Conservation (phyloP, 169 alveolate species). For the Besnoitia besnoiti region DNA sequence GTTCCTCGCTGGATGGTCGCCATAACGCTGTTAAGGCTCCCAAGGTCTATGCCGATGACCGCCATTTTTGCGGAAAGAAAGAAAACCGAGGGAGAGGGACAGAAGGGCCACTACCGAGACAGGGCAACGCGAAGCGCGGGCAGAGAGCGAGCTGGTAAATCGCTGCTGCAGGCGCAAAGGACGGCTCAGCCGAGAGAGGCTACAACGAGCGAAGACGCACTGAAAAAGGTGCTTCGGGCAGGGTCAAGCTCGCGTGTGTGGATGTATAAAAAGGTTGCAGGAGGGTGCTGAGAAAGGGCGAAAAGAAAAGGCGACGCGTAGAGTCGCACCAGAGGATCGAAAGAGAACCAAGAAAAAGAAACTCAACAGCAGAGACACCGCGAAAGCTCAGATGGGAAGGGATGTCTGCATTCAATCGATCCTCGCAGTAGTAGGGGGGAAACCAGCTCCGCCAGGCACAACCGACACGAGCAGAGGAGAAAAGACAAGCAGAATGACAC, state of each 20-base stretch:
- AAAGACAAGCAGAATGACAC: not conserved
- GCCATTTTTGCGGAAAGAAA: slow-evolving; percentile 45
- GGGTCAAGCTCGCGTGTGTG: not conserved
- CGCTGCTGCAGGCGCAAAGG: too few species aligned
- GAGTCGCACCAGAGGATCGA: not conserved
- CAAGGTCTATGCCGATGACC: slow-evolving; percentile 97
- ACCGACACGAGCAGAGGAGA: slow-evolving; percentile 22
- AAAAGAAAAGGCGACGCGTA: too few species aligned
- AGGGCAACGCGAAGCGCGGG: too few species aligned
- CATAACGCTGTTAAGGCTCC: slow-evolving; percentile 94
- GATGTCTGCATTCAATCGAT: too few species aligned
- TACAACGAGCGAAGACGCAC: too few species aligned
- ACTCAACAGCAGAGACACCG: not conserved
- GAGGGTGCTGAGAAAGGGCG: too few species aligned
- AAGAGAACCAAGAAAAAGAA: not conserved
- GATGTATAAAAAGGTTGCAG: too few species aligned
- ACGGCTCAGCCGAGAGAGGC: too few species aligned
- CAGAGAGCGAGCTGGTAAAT: too few species aligned
- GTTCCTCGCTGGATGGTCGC: slow-evolving; percentile 96
- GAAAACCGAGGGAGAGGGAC: not conserved
- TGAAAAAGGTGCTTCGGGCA: too few species aligned
- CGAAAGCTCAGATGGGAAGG: not conserved
- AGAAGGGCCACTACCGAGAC: too few species aligned
- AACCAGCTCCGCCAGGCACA: not conserved
- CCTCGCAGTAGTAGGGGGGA: not conserved